Evolutionary conservation across 306 rosid species (phyloP).

Genomic region (Lathyrus oleraceus): DNA sequence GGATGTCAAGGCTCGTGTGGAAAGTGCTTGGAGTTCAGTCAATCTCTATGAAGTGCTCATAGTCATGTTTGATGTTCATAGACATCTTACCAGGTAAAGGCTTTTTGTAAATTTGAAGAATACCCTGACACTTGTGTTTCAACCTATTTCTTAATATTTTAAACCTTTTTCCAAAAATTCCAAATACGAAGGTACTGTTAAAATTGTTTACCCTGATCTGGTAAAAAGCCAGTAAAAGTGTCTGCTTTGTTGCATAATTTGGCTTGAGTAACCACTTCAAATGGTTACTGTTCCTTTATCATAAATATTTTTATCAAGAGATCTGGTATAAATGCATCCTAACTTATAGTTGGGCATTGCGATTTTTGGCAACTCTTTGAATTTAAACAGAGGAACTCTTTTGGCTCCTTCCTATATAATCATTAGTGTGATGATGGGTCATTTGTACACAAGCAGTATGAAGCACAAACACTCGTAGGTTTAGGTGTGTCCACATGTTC

Average conservation of each 20-base stretch:
- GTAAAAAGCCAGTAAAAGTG: neutral
- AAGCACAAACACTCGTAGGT: neutral
- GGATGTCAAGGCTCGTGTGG: constrained; percentile 87
- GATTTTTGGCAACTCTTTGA: neutral
- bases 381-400: neutral
- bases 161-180: neutral
- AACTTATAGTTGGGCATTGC: neutral
- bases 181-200: neutral
- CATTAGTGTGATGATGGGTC: neutral
- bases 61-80: constrained; percentile 87
- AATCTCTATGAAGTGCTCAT: constrained; percentile 79
- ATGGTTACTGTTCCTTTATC: constrained; percentile 6
- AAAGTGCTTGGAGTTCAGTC: constrained; percentile 96
- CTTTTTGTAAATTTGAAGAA: constrained; percentile 1
- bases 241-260: neutral
- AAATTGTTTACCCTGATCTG: neutral
- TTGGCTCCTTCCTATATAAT: neutral
- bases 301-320: constrained; percentile 2
- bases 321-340: neutral
- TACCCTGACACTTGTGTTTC: neutral
- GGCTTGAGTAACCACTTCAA: neutral
- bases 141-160: constrained; percentile 8
- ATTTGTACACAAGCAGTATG: constrained; percentile 15
- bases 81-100: constrained; percentile 81
- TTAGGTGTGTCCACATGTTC: neutral